Evolutionary conservation across 768 basidiomycete species (phyloP).

Genomic region (Lentinula detonsa): DNA sequence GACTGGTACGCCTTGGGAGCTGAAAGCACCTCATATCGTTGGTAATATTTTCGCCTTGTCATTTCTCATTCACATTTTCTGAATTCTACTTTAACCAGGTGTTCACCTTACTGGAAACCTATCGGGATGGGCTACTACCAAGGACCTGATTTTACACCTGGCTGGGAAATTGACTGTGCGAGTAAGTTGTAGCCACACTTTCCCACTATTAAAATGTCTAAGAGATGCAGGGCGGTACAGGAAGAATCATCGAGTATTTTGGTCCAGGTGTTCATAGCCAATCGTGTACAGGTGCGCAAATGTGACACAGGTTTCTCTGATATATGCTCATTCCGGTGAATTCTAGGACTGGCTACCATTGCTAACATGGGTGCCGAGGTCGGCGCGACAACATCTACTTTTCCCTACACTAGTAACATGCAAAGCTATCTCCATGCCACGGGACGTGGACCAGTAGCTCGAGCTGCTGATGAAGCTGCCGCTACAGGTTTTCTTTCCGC

Average conservation of each 20-base stretch:
- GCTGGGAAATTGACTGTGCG: slow-evolving; percentile 92
- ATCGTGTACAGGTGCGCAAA: slow-evolving; percentile 80
- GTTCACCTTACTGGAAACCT: slow-evolving; percentile 85
- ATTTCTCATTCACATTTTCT: background rate
- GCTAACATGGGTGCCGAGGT: slow-evolving; percentile 99
- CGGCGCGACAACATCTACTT: slow-evolving; percentile 98
- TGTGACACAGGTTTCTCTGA: background rate
- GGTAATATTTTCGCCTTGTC: slow-evolving; percentile 37
- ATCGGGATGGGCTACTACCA: slow-evolving; percentile 89
- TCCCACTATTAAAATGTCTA: background rate
- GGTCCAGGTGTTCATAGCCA: slow-evolving; percentile 85
- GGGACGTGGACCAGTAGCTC: slow-evolving; percentile 78
- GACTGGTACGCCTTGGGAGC: slow-evolving; percentile 97
- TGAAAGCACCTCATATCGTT: slow-evolving; percentile 83
- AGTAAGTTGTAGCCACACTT: slow-evolving; percentile 37
- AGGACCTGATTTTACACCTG: slow-evolving; percentile 92
- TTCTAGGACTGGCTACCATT: slow-evolving; percentile 81
- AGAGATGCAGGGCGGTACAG: slow-evolving; percentile 78
- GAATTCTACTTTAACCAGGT: slow-evolving; percentile 35
- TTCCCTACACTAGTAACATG: slow-evolving; percentile 94
- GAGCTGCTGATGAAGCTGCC: slow-evolving; percentile 82
- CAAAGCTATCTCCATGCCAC: slow-evolving; percentile 86
- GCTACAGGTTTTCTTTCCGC: slow-evolving; percentile 70
- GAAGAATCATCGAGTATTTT: slow-evolving; percentile 94
- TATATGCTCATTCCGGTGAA: background rate